Evolutionary conservation across 2,329 filamentous ascomycete genomes (phyloP).

Genomic region (Colletotrichum godetiae): DNA sequence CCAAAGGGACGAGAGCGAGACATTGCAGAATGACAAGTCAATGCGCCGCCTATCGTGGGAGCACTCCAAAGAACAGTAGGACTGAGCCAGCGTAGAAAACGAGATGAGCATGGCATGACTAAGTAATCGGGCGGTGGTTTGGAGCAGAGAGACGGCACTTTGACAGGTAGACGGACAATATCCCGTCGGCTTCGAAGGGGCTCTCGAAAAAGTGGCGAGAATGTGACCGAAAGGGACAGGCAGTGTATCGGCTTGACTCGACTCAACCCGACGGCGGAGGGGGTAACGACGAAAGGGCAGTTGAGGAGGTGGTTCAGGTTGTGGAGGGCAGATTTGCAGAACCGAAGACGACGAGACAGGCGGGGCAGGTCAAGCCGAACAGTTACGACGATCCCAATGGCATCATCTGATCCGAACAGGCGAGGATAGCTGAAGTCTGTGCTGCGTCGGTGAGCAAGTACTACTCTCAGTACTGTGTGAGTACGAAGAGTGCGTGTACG

Average conservation of each 20-base stretch:
- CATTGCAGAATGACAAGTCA: slow-evolving; percentile 32
- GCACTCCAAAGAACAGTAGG: background rate
- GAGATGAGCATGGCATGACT: slow-evolving; percentile 8
- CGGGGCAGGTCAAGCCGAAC: background rate
- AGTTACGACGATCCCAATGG: slow-evolving; percentile 17
- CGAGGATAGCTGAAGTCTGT: slow-evolving; percentile 21
- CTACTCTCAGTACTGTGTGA: background rate
- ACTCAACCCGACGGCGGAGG: background rate
- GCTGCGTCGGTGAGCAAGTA: background rate
- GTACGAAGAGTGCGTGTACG: background rate
- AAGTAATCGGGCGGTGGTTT: background rate
- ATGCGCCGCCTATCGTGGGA: slow-evolving; percentile 1
- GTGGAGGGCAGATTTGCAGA: background rate
- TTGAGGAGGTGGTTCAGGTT: background rate
- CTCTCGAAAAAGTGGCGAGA: background rate
- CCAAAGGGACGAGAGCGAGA: slow-evolving; percentile 27
- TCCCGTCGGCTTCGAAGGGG: background rate
- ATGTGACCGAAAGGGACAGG: slow-evolving; percentile 2
- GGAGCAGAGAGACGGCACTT: background rate
- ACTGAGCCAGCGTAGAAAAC: background rate
- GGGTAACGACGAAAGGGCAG: slow-evolving; percentile 8
- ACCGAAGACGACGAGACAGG: background rate
- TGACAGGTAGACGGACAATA: background rate
- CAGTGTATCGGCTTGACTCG: slow-evolving; percentile 1
- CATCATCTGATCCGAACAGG: slow-evolving; percentile 17